A percentile compares a stretch with the other conserved stretches of the same genome.
Evolutionary conservation across 768 basidiomycete species (phyloP).

Genomic region (Amanita rubescens): DNA sequence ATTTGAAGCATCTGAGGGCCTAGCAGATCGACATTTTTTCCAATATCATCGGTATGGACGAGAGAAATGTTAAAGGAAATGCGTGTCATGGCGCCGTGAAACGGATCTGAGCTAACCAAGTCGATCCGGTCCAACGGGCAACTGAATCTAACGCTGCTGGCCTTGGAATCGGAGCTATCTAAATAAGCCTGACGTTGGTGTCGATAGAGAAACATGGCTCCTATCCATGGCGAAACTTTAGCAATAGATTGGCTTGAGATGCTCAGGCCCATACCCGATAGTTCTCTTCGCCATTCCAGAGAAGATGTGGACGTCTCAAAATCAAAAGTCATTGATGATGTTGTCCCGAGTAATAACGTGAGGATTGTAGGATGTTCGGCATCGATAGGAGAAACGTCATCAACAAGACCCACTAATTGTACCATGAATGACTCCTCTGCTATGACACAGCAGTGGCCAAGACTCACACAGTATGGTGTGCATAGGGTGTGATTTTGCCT

Average conservation of each 20-base stretch:
- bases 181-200: constrained; percentile 33
- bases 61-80: constrained; percentile 19
- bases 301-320: constrained; percentile 55
- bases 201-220: constrained; percentile 37
- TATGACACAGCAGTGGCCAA: not conserved
- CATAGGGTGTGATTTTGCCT: constrained; percentile 47
- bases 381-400: constrained; percentile 35
- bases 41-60: constrained; percentile 11
- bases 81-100: constrained; percentile 21
- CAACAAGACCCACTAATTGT: constrained; percentile 41
- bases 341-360: constrained; percentile 27
- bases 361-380: constrained; percentile 37
- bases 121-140: constrained; percentile 36
- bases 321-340: constrained; percentile 28
- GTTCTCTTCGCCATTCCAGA: constrained; percentile 40
- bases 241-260: not conserved
- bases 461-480: constrained; percentile 41
- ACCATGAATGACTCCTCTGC: not conserved
- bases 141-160: constrained; percentile 35
- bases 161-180: constrained; percentile 20
- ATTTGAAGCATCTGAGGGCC: constrained; percentile 24
- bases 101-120: constrained; percentile 15
- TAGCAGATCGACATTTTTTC: constrained; percentile 14
- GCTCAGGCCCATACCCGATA: constrained; percentile 27
- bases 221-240: constrained; percentile 16